Evolutionary conservation across 2,329 filamentous ascomycete species (phyloP).

Genomic region (Orbilia blumenaviensis): DNA sequence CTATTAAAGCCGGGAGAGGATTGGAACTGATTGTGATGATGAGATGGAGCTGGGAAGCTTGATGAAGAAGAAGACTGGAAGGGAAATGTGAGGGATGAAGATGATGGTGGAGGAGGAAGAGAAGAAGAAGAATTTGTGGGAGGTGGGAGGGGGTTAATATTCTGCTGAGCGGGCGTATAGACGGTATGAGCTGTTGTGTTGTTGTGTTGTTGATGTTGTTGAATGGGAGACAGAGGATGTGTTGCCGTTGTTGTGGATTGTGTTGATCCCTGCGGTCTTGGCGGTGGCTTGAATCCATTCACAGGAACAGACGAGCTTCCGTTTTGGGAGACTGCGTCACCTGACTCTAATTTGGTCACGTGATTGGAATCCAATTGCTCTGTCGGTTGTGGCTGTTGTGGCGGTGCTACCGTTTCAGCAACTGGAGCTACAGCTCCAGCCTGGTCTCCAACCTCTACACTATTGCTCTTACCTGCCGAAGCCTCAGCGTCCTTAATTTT

Average conservation of each 20-base stretch:
- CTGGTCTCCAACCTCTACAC: background rate
- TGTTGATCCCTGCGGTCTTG: background rate
- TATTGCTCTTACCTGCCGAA: background rate
- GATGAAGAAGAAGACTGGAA: background rate
- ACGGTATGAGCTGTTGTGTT: background rate
- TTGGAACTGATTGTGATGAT: constrained; percentile 8
- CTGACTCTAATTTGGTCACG: no score
- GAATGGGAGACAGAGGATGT: constrained; percentile 17
- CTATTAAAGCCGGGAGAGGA: background rate
- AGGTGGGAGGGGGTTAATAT: constrained; percentile 3
- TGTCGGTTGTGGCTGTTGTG: no score
- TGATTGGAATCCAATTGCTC: no score
- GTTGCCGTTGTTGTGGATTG: constrained; percentile 27
- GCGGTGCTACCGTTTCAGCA: no score
- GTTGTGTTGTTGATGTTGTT: constrained; percentile 19
- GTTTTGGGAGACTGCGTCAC: no score
- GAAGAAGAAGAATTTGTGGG: background rate
- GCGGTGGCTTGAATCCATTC: constrained; percentile 10
- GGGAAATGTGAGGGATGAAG: background rate
- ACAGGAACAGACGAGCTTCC: no score
- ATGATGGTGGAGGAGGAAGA: background rate
- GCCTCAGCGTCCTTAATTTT: background rate
- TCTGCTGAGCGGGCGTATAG: background rate
- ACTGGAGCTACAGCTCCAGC: background rate
- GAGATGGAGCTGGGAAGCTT: constrained; percentile 15